Evolutionary conservation across 163 green algal species (phyloP).

Genomic region (Scenedesmus sp.): DNA sequence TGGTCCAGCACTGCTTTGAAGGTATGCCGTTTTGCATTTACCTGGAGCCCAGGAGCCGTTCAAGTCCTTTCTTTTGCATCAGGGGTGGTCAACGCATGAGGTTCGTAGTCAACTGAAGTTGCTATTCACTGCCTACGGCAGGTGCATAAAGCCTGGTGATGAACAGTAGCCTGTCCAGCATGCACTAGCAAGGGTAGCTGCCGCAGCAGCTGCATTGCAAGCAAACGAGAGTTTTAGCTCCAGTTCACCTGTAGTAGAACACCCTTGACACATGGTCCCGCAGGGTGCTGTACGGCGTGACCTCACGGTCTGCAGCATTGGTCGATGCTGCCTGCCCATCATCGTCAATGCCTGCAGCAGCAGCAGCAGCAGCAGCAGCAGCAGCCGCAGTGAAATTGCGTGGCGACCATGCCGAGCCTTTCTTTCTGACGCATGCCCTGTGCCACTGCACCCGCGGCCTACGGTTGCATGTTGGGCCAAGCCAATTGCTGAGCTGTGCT

Average conservation of each 20-base stretch:
- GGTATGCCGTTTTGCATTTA: too few relatives aligned
- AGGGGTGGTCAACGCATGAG: too few relatives aligned
- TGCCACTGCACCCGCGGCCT: not conserved
- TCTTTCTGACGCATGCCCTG: not conserved
- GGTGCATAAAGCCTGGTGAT: too few relatives aligned
- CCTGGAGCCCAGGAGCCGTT: too few relatives aligned
- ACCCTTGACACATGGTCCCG: not conserved
- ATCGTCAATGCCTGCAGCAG: not conserved
- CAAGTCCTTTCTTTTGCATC: too few relatives aligned
- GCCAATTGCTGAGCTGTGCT: not conserved
- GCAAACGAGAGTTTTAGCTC: too few relatives aligned
- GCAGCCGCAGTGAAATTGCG: not conserved
- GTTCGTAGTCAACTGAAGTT: too few relatives aligned
- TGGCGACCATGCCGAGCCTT: not conserved
- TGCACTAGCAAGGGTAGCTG: not conserved
- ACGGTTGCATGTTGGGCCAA: not conserved
- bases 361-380: not conserved
- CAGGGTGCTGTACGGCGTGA: slow-evolving; percentile 19
- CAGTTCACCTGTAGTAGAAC: slow-evolving; percentile 20
- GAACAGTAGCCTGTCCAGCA: too few relatives aligned
- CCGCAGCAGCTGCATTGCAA: too few relatives aligned
- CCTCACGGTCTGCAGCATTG: not conserved
- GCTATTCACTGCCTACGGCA: too few relatives aligned
- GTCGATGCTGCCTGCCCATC: not conserved
- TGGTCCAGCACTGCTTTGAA: too few relatives aligned